phyloP scores from a whole-genome alignment of 306 rosid genomes.

The Glycyrrhiza uralensis region DNA sequence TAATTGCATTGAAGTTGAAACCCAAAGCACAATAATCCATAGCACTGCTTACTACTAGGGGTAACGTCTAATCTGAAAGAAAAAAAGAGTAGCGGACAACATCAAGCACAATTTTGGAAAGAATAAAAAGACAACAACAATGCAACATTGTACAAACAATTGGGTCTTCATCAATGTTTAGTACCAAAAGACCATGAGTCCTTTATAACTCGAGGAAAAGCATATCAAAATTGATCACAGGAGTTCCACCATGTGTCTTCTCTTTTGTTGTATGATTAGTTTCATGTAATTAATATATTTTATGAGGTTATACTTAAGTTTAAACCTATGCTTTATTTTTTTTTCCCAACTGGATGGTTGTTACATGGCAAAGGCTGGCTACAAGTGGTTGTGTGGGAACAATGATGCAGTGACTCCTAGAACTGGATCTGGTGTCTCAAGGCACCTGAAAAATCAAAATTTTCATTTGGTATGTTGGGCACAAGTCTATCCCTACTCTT shows the following conservation, averaged over 20 bases:
- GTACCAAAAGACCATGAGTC: background rate
- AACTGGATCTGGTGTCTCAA: no score
- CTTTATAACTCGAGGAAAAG: background rate
- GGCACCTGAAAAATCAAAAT: no score
- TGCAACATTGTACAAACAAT: constrained; percentile 1
- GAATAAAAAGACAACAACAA: background rate
- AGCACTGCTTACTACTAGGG: background rate
- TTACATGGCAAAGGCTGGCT: no score
- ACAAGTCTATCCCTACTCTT: no score
- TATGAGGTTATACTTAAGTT: no score
- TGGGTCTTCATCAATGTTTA: background rate
- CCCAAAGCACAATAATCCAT: background rate
- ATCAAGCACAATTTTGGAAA: constrained; percentile 10
- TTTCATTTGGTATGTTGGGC: no score
- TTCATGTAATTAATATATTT: no score
- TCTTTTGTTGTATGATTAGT: background rate
- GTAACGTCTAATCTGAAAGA: background rate
- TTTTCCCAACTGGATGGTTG: no score
- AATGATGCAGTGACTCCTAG: no score
- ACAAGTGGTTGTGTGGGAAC: no score
- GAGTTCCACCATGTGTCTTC: background rate
- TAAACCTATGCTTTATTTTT: no score
- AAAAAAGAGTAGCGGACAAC: background rate
- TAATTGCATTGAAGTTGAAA: constrained; percentile 1
- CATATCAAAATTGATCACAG: background rate